A percentile compares a stretch with the other conserved stretches of the same genome.
phyloP scores from a whole-genome alignment of 345 rosid genomes.

The Eucalyptus rudis region DNA sequence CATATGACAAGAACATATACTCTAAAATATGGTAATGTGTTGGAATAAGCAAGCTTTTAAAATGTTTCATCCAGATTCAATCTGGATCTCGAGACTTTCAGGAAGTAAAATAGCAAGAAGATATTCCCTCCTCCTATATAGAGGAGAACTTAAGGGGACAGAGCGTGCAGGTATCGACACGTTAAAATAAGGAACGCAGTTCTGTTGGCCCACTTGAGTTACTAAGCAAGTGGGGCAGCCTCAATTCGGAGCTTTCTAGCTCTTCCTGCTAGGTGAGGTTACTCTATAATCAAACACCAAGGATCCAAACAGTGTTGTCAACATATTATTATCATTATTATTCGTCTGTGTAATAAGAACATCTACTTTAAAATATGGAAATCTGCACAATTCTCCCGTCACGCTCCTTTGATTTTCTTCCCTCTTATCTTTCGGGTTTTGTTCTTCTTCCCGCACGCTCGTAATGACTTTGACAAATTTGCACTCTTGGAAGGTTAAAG shows the following conservation, averaged over 20 bases:
- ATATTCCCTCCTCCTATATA: no score
- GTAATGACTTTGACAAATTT: not conserved
- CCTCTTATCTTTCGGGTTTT: not conserved
- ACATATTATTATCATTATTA: no score
- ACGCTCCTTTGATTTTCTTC: not conserved
- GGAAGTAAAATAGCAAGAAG: no score
- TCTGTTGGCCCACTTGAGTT: fast-evolving
- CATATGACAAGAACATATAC: not conserved
- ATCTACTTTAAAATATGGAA: not conserved
- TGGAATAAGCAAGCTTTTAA: no score
- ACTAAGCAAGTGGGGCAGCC: no score
- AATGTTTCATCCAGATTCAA: fast-evolving
- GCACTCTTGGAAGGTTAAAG: not conserved
- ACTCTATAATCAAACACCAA: no score
- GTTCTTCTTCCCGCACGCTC: not conserved
- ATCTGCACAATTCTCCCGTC: not conserved
- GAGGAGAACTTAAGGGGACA: no score
- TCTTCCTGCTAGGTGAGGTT: no score
- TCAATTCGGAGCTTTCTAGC: fast-evolving
- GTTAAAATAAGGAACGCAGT: no score
- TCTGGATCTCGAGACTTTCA: fast-evolving
- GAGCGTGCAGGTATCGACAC: fast-evolving
- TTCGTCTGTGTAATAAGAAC: not conserved
- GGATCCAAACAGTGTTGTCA: not conserved
- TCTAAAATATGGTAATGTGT: no score